These are phyloP conservation scores for Candida boidinii DNA, from an alignment of 805 yeast species.

Conservation along the genomic window DNA sequence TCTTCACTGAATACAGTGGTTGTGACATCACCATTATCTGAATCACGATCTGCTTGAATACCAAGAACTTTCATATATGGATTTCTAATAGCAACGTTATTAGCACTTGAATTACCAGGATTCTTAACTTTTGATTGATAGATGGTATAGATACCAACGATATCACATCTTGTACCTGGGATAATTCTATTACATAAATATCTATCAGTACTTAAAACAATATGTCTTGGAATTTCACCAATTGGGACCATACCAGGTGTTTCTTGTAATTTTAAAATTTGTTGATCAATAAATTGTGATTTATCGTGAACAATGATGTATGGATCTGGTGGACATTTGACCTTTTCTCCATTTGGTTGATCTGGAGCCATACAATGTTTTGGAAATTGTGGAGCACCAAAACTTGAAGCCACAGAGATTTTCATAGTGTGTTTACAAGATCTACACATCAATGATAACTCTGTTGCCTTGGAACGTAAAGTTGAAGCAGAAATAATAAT, in stretches of 20 bases:
- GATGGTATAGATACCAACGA: conserved; percentile 88
- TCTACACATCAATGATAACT: conserved; percentile 77
- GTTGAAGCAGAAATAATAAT: conserved; percentile 89
- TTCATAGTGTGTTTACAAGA: conserved; percentile 76
- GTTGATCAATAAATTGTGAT: conserved; percentile 92
- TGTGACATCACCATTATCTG: conserved; percentile 34
- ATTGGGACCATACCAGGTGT: conserved; percentile 87
- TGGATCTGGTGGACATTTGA: conserved; percentile 84
- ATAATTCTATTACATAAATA: conserved; percentile 83
- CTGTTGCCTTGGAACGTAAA: conserved; percentile 78
- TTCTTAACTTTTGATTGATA: conserved; percentile 63
- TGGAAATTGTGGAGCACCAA: conserved; percentile 65
- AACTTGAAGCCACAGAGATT: conserved; percentile 53
- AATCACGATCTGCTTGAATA: conserved; percentile 67
- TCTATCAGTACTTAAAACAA: conserved; percentile 79
- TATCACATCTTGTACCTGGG: conserved; percentile 91
- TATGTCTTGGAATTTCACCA: conserved; percentile 97
- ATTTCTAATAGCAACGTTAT: conserved; percentile 81
- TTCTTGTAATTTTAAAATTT: conserved; percentile 87
- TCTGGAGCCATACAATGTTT: conserved; percentile 53
- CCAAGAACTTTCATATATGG: conserved; percentile 88
- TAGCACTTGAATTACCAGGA: conserved; percentile 33
- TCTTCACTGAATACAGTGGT: conserved; percentile 69
- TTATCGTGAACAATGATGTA: conserved; percentile 90
- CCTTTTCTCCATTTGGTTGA: conserved; percentile 39